Evolutionary conservation across 2,329 filamentous ascomycete species (phyloP), one percentile per base, ranked within the genome.

Genomic region (Pseudogymnoascus sp.): DNA sequence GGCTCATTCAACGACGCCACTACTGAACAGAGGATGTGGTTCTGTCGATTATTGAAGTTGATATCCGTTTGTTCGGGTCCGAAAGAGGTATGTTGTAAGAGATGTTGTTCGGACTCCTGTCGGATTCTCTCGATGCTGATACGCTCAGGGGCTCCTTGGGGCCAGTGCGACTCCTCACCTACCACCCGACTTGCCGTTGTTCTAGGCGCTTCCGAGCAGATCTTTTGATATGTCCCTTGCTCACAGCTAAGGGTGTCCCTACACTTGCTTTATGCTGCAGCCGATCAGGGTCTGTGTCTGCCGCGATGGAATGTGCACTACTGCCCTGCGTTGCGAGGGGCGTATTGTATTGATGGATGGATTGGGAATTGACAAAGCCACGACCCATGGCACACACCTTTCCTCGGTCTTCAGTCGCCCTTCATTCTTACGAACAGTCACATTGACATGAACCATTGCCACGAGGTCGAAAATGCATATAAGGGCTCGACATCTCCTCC

Each of bases 391-490:
- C 44, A 50, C 44, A 44, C 42, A 33, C 10, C 44, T 28, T 28
- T n/a, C 5, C 44, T 10, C 23, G 21, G 10, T 28, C 44, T 50
- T 50, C 44, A 50, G 23, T 50, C 44, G 4, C 12, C 10, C 23
- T 25, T 50, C 12, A 23, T n/a, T 50, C 44, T 25, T 25, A 28
- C 12, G 12, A 28, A 50, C 12, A 28, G 21, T 50, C 44, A 25
- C 11, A 25, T 61, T 4, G 18, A n/a, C 12, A 40, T 2, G 33
- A 6, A n/a, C 18, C 11, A 38, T 37, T 25, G 14, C 16, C 16
- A 40, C 18, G n/a, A n/a, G 16, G 61, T 38, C n/a, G 61, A 50
- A 50, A 31, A 18, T 44, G 31, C 23, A 44, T 62, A 61, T 56
- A 63, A 59, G 25, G n/a, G n/a, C 59, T 47, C 37, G 23, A 63